Conservation (phyloP, 768 basidiomycete species). For the Candolleomyces eurysporus region DNA sequence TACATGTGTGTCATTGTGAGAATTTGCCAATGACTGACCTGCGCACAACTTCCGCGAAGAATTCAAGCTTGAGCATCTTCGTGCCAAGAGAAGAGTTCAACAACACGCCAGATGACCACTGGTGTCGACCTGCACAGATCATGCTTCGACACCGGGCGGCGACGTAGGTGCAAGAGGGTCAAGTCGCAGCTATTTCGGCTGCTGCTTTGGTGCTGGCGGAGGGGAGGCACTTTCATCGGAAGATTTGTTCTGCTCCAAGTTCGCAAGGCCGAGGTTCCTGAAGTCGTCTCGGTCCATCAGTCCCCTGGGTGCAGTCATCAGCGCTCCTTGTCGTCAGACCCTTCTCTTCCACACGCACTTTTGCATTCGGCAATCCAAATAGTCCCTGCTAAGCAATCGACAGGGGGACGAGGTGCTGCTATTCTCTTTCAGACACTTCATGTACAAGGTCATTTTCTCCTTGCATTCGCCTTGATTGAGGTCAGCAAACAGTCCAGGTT, state of each 20-base stretch:
- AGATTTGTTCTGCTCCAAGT: constrained; percentile 37
- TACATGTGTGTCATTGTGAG: neutral
- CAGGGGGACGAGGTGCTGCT: constrained; percentile 73
- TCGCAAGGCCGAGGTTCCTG: constrained; percentile 76
- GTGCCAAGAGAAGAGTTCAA: too few species aligned
- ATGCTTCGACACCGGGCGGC: too few species aligned
- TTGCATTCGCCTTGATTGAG: constrained; percentile 76
- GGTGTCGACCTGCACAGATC: too few species aligned
- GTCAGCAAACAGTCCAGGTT: neutral
- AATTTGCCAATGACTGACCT: neutral
- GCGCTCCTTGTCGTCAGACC: neutral
- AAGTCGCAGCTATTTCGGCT: too few species aligned
- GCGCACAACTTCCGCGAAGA: too few species aligned
- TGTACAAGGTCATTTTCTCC: constrained; percentile 75
- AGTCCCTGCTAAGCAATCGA: constrained; percentile 68
- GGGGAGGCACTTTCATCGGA: too few species aligned
- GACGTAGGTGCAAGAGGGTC: too few species aligned
- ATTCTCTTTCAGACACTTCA: constrained; percentile 75
- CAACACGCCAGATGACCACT: too few species aligned
- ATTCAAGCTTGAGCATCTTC: too few species aligned
- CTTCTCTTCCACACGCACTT: constrained; percentile 48
- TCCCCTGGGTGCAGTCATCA: constrained; percentile 47
- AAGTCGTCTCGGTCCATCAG: constrained; percentile 88
- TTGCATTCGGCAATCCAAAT: constrained; percentile 87
- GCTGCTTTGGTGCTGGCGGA: too few species aligned